Conservation (phyloP, 305 asterid genomes). For the Plantago rigida region DNA sequence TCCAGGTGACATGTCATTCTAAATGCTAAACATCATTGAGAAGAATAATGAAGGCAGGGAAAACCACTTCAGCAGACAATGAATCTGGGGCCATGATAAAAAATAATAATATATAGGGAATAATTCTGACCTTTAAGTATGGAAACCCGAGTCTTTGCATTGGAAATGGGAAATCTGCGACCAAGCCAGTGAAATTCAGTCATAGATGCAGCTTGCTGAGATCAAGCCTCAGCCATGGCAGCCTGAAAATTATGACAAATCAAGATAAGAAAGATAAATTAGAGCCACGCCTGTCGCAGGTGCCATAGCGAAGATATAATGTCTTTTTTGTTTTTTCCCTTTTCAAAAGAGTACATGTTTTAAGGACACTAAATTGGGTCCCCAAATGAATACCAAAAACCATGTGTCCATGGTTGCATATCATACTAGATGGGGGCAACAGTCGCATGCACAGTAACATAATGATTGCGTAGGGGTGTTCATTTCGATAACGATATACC, state of each 20-base stretch:
- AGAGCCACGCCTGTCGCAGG: slow-evolving; percentile 8
- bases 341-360: background rate
- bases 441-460: too few relatives aligned
- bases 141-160: slow-evolving; percentile 82
- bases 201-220: slow-evolving; percentile 96
- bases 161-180: slow-evolving; percentile 72
- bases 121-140: slow-evolving; percentile 67
- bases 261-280: slow-evolving; percentile 23
- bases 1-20: slow-evolving; percentile 11
- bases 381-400: too few relatives aligned
- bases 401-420: too few relatives aligned
- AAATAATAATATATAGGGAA: background rate
- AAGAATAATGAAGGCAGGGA: background rate
- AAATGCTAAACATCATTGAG: slow-evolving; percentile 9
- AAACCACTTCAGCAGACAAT: background rate
- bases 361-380: too few relatives aligned
- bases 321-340: too few relatives aligned
- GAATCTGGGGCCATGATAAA: slow-evolving; percentile 1
- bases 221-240: slow-evolving; percentile 92
- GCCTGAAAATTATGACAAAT: slow-evolving; percentile 48
- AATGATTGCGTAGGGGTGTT: too few relatives aligned
- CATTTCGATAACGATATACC: too few relatives aligned
- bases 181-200: slow-evolving; percentile 91
- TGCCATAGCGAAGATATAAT: slow-evolving; percentile 2
- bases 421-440: too few relatives aligned